Percentiles rank a stretch among this genome's conserved stretches.
These are phyloP conservation scores for Daphne laureola DNA, from an alignment of 441 rosid genomes.

Conservation along the genomic window DNA sequence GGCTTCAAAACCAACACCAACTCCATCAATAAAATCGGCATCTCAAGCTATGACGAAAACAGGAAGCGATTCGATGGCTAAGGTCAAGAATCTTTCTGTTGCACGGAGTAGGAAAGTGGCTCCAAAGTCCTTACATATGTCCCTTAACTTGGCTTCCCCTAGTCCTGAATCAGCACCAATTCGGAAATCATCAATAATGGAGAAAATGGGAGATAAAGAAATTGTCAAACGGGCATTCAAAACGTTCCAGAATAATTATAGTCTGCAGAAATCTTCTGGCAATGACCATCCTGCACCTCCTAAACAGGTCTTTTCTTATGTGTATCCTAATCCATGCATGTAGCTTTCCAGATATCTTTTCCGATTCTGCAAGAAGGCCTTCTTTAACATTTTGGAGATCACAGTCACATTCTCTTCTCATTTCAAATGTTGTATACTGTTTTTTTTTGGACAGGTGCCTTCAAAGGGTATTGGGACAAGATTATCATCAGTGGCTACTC, in stretches of 20 bases:
- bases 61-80: constrained; percentile 22
- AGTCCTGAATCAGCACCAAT: constrained; percentile 33
- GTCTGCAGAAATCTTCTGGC: constrained; percentile 33
- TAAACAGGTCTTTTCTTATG: constrained; percentile 45
- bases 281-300: constrained; percentile 34
- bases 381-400: not conserved
- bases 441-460: constrained; percentile 32
- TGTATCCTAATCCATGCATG: constrained; percentile 3
- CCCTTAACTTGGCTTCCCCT: constrained; percentile 44
- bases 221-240: constrained; percentile 87
- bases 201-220: constrained; percentile 98
- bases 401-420: not conserved
- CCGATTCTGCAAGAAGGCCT: constrained; percentile 1
- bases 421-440: constrained; percentile 6
- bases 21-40: constrained; percentile 28
- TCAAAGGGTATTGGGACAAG: constrained; percentile 29
- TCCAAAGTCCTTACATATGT: constrained; percentile 71
- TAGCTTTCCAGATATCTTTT: constrained; percentile 7
- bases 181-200: constrained; percentile 80
- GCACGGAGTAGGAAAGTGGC: constrained; percentile 49
- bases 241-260: constrained; percentile 61
- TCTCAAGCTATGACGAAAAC: constrained; percentile 35
- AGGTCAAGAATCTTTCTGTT: constrained; percentile 24
- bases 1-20: constrained; percentile 41
- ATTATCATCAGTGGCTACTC: constrained; percentile 29